Conservation (phyloP, 768 basidiomycete genomes). For the Collybiopsis luxurians region DNA sequence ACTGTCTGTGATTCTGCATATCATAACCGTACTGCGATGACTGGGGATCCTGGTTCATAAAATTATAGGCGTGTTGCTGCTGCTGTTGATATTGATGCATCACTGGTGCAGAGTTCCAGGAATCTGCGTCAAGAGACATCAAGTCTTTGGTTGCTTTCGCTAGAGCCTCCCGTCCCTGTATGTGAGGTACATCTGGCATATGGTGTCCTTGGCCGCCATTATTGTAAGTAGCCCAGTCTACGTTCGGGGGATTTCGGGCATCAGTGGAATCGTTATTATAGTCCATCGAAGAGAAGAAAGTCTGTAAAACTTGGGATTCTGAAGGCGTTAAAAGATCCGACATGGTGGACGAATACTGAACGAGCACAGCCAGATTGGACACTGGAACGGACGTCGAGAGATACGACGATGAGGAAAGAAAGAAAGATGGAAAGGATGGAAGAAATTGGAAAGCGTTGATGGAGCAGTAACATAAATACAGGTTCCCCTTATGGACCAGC, state of each 20-base stretch:
- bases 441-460: not conserved
- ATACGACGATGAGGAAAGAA: not conserved
- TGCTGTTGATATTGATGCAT: conserved; percentile 15
- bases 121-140: conserved; percentile 62
- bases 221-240: conserved; percentile 47
- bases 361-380: conserved; percentile 10
- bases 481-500: not conserved
- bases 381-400: not conserved
- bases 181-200: conserved; percentile 31
- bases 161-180: conserved; percentile 61
- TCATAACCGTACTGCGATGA: conserved; percentile 15
- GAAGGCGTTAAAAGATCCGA: conserved; percentile 58
- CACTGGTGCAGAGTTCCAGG: conserved; percentile 30
- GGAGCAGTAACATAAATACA: not conserved
- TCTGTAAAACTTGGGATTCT: conserved; percentile 67
- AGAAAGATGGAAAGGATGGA: not conserved
- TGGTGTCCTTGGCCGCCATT: conserved; percentile 38
- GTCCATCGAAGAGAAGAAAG: conserved; percentile 60
- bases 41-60: conserved; percentile 18
- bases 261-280: conserved; percentile 33
- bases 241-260: conserved; percentile 30
- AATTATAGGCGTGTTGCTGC: conserved; percentile 16
- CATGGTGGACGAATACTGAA: conserved; percentile 30
- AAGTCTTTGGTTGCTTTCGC: conserved; percentile 82
- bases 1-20: conserved; percentile 15